phyloP scores from a whole-genome alignment of 164 flowering plant genomes.

The Dillenia suffruticosa region DNA sequence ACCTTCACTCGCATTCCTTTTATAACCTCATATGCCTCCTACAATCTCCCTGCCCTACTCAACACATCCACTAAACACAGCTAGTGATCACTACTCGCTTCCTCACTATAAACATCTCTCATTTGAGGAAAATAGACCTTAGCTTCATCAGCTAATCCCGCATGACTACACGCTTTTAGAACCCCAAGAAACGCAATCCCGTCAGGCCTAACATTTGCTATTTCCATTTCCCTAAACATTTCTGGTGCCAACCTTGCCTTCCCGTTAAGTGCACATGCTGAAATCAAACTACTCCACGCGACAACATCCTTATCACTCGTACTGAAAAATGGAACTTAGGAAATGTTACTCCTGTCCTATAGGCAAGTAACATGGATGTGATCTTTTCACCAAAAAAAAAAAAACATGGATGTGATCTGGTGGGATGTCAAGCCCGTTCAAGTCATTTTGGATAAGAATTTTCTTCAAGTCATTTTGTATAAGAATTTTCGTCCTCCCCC shows the following conservation, averaged over 20 bases:
- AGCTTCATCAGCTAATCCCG: slow-evolving; percentile 67
- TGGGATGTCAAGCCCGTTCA: no score
- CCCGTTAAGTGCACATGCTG: slow-evolving; percentile 66
- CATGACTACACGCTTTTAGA: slow-evolving; percentile 74
- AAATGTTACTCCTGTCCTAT: no score
- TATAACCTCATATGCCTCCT: slow-evolving; percentile 58
- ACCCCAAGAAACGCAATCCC: slow-evolving; percentile 60
- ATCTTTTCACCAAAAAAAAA: no score
- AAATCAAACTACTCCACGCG: slow-evolving; percentile 70
- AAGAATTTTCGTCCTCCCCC: no score
- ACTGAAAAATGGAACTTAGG: slow-evolving; percentile 30
- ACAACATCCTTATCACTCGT: slow-evolving; percentile 59
- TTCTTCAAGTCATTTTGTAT: no score
- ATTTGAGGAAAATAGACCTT: slow-evolving; percentile 37
- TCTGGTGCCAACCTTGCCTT: slow-evolving; percentile 42
- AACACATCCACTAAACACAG: slow-evolving; percentile 66
- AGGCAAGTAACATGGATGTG: no score
- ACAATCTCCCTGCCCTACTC: slow-evolving; percentile 61
- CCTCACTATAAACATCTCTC: slow-evolving; percentile 34
- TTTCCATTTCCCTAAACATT: slow-evolving; percentile 48
- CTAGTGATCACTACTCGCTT: slow-evolving; percentile 50
- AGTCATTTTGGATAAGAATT: no score
- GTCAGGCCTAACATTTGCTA: slow-evolving; percentile 47
- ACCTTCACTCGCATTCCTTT: slow-evolving; percentile 49
- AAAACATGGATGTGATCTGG: no score